Percentiles rank a stretch among this genome's conserved stretches.
phyloP scores from a whole-genome alignment of 2,329 filamentous ascomycete genomes.

The Orbilia blumenaviensis region DNA sequence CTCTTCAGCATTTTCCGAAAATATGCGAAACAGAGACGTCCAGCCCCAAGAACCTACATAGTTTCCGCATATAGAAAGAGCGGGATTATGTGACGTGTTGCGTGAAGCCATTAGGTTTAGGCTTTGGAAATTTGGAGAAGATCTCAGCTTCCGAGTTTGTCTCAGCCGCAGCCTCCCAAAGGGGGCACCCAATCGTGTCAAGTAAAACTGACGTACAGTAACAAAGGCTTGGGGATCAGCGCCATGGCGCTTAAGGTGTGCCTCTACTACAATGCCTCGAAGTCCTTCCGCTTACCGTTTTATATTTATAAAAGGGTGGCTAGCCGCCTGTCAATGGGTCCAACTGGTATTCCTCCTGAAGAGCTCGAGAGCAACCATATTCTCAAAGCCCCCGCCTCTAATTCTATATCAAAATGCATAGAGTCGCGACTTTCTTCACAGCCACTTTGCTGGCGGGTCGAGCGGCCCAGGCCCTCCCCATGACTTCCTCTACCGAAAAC shows the following conservation, averaged over 20 bases:
- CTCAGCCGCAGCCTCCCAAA: background rate
- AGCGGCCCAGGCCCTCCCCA: background rate
- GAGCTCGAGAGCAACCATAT: background rate
- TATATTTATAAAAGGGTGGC: background rate
- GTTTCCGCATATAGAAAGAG: background rate
- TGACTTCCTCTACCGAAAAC: background rate
- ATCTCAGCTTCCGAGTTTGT: constrained; percentile 4
- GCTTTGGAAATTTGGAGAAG: background rate
- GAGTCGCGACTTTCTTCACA: background rate
- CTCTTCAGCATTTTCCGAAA: background rate
- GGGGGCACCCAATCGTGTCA: background rate
- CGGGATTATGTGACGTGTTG: background rate
- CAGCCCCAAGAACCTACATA: background rate
- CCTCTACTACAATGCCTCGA: too few species aligned
- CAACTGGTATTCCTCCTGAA: background rate
- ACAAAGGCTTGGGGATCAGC: background rate
- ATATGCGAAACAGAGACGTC: too few species aligned
- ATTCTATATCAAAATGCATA: constrained; percentile 16
- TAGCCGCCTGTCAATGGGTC: too few species aligned
- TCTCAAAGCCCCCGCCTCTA: background rate
- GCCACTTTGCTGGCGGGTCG: background rate
- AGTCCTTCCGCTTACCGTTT: background rate
- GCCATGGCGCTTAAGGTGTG: constrained; percentile 3
- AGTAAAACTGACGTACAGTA: background rate
- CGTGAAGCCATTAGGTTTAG: background rate